A percentile compares a stretch with the other conserved stretches of the same genome.
These are phyloP conservation scores for Tetrahymena elliotti DNA, from an alignment of 73 alveolate genomes.

Conservation along the genomic window DNA sequence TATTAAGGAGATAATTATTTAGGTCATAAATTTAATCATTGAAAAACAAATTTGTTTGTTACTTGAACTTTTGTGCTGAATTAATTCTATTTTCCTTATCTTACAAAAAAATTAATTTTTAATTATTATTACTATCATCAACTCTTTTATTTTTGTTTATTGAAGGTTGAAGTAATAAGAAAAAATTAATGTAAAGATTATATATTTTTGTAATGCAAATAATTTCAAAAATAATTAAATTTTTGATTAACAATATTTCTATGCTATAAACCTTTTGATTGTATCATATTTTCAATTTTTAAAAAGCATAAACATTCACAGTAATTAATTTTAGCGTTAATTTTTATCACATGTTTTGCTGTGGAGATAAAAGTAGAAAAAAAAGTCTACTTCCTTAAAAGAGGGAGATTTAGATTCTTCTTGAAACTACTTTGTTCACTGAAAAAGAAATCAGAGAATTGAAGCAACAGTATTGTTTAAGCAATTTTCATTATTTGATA, in stretches of 20 bases:
- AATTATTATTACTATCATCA: background rate
- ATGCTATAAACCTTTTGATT: background rate
- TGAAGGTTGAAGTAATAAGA: no score
- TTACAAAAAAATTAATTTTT: no score
- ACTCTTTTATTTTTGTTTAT: no score
- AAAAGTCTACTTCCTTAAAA: background rate
- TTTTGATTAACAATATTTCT: background rate
- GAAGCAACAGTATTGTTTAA: background rate
- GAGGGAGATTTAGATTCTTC: background rate
- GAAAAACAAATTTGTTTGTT: no score
- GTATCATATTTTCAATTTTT: background rate
- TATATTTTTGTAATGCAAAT: background rate
- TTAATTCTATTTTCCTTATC: background rate
- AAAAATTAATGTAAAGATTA: background rate
- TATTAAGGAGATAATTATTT: no score
- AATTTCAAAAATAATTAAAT: background rate
- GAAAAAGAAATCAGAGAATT: background rate
- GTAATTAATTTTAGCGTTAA: background rate
- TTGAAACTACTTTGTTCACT: background rate
- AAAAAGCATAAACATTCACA: background rate
- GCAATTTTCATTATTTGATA: background rate
- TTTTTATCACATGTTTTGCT: background rate
- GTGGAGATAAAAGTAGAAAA: background rate
- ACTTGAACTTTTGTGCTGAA: background rate
- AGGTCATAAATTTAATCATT: no score